Evolutionary conservation across 2,329 filamentous ascomycete genomes (phyloP).

Genomic region (Leptoxyphium fumago): DNA sequence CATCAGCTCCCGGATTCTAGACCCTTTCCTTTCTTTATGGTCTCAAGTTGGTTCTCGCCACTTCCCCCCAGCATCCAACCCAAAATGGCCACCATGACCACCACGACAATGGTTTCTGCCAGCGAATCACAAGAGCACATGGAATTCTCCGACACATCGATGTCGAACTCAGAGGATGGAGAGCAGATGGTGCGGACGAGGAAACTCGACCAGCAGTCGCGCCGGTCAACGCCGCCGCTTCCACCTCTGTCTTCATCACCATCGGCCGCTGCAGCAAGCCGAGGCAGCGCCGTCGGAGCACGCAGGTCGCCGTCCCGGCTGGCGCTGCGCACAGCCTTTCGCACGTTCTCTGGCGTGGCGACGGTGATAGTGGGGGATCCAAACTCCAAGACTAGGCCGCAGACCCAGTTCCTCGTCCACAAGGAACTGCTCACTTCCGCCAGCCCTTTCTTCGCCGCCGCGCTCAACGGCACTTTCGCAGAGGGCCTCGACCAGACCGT

Average conservation of each 20-base stretch:
- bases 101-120: slow-evolving; percentile 10
- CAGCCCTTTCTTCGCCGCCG: slow-evolving; percentile 37
- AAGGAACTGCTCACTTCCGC: slow-evolving; percentile 31
- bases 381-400: slow-evolving; percentile 10
- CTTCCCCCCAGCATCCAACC: not conserved
- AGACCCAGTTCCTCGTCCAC: slow-evolving; percentile 31
- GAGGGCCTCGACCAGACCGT: slow-evolving; percentile 30
- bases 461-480: slow-evolving; percentile 32
- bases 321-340: slow-evolving; percentile 22
- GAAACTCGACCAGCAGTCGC: slow-evolving; percentile 3
- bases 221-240: not conserved
- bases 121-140: slow-evolving; percentile 15
- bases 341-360: slow-evolving; percentile 26
- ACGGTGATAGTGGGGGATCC: slow-evolving; percentile 25
- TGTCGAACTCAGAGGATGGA: slow-evolving; percentile 10
- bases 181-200: slow-evolving; percentile 1
- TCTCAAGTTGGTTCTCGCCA: no score
- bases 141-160: slow-evolving; percentile 11
- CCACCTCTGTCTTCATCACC: not conserved
- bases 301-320: slow-evolving; percentile 15
- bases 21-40: no score
- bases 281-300: not conserved
- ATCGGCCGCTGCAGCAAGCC: not conserved
- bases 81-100: slow-evolving; percentile 8
- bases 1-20: no score